phyloP scores from a whole-genome alignment of 2,329 filamentous ascomycete species.

The Cadophora luteo-olivacea region DNA sequence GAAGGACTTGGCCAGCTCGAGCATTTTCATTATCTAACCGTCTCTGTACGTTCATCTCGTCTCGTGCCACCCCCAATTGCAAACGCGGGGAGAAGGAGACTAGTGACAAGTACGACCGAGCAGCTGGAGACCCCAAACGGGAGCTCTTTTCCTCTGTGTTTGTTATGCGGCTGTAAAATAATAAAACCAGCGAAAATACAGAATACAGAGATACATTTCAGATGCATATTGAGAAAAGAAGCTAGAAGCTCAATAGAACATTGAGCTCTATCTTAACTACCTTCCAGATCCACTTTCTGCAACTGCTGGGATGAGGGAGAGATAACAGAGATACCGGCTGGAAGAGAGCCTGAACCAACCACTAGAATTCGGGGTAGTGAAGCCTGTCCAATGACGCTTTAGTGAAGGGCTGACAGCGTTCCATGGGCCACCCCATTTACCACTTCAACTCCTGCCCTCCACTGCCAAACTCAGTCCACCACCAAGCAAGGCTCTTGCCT shows the following conservation, averaged over 20 bases:
- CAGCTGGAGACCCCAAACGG: conserved; percentile 5
- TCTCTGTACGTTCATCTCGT: not conserved
- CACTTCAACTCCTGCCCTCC: not conserved
- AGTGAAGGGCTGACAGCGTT: conserved; percentile 1
- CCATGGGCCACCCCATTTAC: conserved; percentile 4
- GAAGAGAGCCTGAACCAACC: conserved; percentile 4
- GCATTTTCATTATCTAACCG: conserved; percentile 13
- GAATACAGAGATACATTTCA: not conserved
- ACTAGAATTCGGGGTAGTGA: not conserved
- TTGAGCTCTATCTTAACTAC: not conserved
- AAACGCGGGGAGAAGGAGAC: conserved; percentile 17
- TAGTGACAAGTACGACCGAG: conserved; percentile 12
- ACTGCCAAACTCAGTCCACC: not conserved
- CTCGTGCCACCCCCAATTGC: not conserved
- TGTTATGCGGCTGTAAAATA: not conserved
- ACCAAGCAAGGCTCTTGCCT: conserved; percentile 15
- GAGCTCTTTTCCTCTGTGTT: not conserved
- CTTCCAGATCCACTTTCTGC: not conserved
- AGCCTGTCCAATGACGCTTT: conserved; percentile 2
- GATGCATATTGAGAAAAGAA: not conserved
- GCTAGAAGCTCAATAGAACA: conserved; percentile 4
- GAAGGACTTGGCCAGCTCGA: not conserved
- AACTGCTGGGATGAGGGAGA: conserved; percentile 9
- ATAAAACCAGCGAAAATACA: not conserved
- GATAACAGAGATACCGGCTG: conserved; percentile 25